Conservation (phyloP, 2,329 filamentous ascomycete genomes). For the Eutypella sp. region DNA sequence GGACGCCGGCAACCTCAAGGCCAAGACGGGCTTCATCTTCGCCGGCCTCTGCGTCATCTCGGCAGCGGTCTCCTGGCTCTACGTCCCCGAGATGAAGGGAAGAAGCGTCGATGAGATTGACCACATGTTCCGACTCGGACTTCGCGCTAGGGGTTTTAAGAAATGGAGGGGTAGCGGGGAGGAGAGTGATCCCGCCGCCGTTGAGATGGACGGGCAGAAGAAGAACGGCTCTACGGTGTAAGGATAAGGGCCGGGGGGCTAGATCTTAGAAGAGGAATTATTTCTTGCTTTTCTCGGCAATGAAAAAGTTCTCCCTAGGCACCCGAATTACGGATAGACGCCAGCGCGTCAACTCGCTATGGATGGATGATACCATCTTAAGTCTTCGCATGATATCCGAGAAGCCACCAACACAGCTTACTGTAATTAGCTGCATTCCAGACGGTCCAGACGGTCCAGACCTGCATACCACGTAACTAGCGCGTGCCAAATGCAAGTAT, state of each 20-base stretch:
- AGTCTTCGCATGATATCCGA: too few relatives aligned
- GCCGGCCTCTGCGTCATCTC: conserved; percentile 31
- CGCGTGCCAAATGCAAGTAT: too few relatives aligned
- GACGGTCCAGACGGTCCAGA: too few relatives aligned
- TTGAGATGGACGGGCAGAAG: background rate
- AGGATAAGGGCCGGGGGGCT: background rate
- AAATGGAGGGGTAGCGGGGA: background rate
- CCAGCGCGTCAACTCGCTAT: too few relatives aligned
- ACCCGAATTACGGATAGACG: too few relatives aligned
- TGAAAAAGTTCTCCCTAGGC: too few relatives aligned
- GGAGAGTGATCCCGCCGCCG: background rate
- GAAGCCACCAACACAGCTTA: too few relatives aligned
- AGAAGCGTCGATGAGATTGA: conserved; percentile 44
- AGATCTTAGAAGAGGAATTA: too few relatives aligned
- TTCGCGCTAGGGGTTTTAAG: conserved; percentile 24
- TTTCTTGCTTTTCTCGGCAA: too few relatives aligned
- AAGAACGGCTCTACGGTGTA: background rate
- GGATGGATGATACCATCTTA: too few relatives aligned
- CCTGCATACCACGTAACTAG: too few relatives aligned
- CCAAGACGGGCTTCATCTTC: conserved; percentile 37
- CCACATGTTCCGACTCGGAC: conserved; percentile 26
- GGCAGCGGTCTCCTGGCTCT: conserved; percentile 35
- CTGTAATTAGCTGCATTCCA: too few relatives aligned
- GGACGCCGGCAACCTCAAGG: conserved; percentile 31
- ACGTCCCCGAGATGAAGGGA: conserved; percentile 50